phyloP scores from a whole-genome alignment of 176 grass and related monocot genomes.

The Rhynchospora tenuis region DNA sequence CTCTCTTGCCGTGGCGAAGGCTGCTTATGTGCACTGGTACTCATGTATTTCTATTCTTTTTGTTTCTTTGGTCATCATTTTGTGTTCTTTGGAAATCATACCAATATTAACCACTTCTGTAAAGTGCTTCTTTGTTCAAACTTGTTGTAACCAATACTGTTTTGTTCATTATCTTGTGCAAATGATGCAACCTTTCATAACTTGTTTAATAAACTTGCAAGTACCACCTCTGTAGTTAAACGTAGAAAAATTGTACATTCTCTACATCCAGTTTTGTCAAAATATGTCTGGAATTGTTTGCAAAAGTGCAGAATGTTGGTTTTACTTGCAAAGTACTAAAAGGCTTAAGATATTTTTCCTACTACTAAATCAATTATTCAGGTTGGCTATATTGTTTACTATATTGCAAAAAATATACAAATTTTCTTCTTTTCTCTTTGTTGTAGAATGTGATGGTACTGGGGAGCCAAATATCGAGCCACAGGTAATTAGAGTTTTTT shows the following conservation, averaged over 20 bases:
- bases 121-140: not conserved
- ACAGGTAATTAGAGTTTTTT: constrained; percentile 43
- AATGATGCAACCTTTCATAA: not conserved
- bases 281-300: not conserved
- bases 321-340: not conserved
- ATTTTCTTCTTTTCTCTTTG: not conserved
- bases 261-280: not conserved
- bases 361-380: not conserved
- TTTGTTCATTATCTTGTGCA: too few species aligned
- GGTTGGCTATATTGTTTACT: not conserved
- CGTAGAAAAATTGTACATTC: not conserved
- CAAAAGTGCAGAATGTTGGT: not conserved
- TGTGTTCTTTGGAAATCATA: not conserved
- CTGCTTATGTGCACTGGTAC: constrained; percentile 76
- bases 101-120: not conserved
- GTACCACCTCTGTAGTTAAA: not conserved
- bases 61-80: not conserved
- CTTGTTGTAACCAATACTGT: too few species aligned
- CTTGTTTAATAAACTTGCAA: not conserved
- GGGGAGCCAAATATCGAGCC: constrained; percentile 87
- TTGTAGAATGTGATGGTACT: constrained; percentile 81
- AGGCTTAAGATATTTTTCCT: not conserved
- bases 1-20: constrained; percentile 77
- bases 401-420: not conserved
- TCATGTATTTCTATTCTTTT: not conserved